A percentile compares a stretch with the other conserved stretches of the same genome.
Conservation (phyloP, 305 asterid genomes). For the Lippia alba region DNA sequence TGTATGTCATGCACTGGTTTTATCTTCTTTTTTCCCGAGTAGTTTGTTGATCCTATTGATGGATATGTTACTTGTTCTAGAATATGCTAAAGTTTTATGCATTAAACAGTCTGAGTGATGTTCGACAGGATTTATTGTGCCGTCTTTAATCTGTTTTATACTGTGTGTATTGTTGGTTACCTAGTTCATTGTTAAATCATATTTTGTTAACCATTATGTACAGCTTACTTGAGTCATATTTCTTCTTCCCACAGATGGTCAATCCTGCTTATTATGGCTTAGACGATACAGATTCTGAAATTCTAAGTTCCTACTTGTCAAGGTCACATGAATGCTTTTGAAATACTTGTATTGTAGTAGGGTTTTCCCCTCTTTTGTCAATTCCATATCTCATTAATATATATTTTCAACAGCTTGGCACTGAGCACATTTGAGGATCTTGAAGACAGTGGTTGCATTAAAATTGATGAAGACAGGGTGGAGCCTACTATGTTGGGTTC, state of each 20-base stretch:
- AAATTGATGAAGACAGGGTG: conserved; percentile 80
- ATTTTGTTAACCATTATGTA: background rate
- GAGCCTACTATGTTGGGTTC: conserved; percentile 97
- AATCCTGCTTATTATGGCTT: conserved; percentile 97
- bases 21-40: too few species aligned
- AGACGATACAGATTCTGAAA: conserved; percentile 80
- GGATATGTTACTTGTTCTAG: conserved; percentile 7
- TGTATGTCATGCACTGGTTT: too few species aligned
- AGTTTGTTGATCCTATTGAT: conserved; percentile 8
- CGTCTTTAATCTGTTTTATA: too few species aligned
- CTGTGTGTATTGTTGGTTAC: background rate
- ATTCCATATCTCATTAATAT: conserved; percentile 25
- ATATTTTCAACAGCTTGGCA: conserved; percentile 63
- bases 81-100: conserved; percentile 20
- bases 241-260: conserved; percentile 61
- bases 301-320: conserved; percentile 84
- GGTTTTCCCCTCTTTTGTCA: conserved; percentile 21
- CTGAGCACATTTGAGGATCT: conserved; percentile 92
- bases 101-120: background rate
- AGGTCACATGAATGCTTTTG: conserved; percentile 53
- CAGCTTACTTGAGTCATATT: conserved; percentile 19
- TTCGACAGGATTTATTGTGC: too few species aligned
- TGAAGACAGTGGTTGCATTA: conserved; percentile 96
- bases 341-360: conserved; percentile 29
- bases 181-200: background rate